Evolutionary conservation across 768 basidiomycete genomes (phyloP).

Genomic region (Filobasidium wieringae): DNA sequence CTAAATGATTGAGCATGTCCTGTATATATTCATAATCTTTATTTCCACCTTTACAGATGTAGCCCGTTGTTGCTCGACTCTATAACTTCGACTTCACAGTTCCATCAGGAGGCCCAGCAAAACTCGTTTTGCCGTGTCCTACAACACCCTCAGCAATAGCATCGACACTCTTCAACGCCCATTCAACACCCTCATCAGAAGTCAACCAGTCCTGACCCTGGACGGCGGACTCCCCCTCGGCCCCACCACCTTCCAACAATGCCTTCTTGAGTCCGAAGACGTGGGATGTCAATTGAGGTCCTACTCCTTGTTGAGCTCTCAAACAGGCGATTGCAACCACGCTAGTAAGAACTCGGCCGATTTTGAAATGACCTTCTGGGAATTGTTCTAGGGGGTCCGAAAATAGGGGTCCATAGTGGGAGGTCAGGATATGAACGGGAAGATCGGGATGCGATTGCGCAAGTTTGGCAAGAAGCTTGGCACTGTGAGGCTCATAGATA

Average conservation of each 20-base stretch:
- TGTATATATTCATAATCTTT: no score
- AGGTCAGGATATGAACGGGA: constrained; percentile 46
- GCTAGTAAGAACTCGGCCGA: constrained; percentile 72
- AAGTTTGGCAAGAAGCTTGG: constrained; percentile 78
- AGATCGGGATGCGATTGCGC: constrained; percentile 85
- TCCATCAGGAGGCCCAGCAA: constrained; percentile 17
- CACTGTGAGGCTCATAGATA: constrained; percentile 78
- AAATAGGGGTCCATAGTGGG: constrained; percentile 40
- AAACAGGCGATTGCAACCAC: constrained; percentile 74
- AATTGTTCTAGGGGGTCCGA: constrained; percentile 29
- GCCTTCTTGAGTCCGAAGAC: constrained; percentile 82
- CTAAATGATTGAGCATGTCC: no score
- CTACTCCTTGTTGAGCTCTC: constrained; percentile 71
- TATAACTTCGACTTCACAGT: constrained; percentile 50
- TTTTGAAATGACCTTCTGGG: constrained; percentile 13
- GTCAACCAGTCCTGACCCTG: constrained; percentile 56
- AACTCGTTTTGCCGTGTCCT: constrained; percentile 28
- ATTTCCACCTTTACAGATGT: no score
- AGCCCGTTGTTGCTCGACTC: no score
- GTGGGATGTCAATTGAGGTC: constrained; percentile 76
- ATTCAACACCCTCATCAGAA: constrained; percentile 75
- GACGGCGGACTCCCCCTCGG: constrained; percentile 46
- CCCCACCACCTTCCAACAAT: constrained; percentile 47
- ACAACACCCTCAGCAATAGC: constrained; percentile 63
- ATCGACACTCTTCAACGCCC: constrained; percentile 76